Evolutionary conservation across 2,329 filamentous ascomycete species (phyloP).

Genomic region (Neurospora crassa): DNA sequence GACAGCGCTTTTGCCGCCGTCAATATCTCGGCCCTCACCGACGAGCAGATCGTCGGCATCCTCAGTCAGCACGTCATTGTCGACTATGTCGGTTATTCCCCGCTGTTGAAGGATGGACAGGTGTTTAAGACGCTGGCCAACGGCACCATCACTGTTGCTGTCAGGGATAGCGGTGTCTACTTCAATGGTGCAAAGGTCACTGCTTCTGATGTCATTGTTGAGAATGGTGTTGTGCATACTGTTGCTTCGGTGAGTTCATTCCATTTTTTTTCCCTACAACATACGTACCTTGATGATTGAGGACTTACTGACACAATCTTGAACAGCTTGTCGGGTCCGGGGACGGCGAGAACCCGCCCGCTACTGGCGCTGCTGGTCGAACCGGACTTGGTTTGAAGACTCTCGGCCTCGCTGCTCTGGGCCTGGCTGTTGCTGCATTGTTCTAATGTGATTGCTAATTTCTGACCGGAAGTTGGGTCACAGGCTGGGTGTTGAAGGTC

Average conservation of each 20-base stretch:
- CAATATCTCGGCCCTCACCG: constrained; percentile 12
- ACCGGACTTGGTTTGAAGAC: not conserved
- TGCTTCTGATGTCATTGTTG: not conserved
- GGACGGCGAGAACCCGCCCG: not conserved
- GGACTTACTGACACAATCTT: not conserved
- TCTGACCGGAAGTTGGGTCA: too few species aligned
- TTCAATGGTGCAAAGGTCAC: not conserved
- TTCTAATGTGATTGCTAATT: not conserved
- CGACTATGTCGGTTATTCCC: not conserved
- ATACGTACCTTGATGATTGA: not conserved
- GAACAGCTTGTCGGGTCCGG: not conserved
- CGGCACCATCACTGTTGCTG: not conserved
- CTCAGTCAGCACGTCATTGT: not conserved
- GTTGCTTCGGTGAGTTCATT: not conserved
- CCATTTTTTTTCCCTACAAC: too few species aligned
- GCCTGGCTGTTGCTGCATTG: not conserved
- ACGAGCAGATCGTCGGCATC: constrained; percentile 9
- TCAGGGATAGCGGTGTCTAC: not conserved
- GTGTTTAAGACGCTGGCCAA: not conserved
- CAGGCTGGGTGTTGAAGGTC: not conserved
- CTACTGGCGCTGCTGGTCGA: not conserved
- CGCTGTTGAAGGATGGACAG: not conserved
- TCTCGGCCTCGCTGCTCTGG: not conserved
- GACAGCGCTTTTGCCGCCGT: not conserved
- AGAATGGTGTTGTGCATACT: not conserved